Percentiles rank a stretch among this genome's conserved stretches.
Evolutionary conservation across 768 basidiomycete species (phyloP).

Genomic region (Plicaturopsis crispa): DNA sequence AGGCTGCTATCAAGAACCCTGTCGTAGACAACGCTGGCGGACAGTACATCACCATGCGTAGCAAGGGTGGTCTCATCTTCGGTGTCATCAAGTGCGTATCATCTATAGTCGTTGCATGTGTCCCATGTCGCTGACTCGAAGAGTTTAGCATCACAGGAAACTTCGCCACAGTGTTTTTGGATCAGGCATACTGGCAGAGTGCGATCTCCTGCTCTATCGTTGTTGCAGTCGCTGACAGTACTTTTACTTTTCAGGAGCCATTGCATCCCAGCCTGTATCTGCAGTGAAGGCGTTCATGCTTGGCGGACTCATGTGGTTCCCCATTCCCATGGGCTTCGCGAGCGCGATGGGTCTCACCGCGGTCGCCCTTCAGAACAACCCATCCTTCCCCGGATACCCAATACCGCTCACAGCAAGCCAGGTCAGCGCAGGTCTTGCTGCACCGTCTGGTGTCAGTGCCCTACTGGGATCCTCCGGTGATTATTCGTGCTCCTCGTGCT

Average conservation of each 20-base stretch:
- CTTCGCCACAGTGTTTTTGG: slow-evolving; percentile 58
- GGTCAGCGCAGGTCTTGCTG: too few relatives aligned
- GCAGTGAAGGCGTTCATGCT: slow-evolving; percentile 88
- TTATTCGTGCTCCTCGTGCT: too few relatives aligned
- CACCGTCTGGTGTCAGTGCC: too few relatives aligned
- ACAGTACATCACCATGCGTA: slow-evolving; percentile 77
- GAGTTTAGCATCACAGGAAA: slow-evolving; percentile 82
- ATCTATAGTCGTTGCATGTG: too few relatives aligned
- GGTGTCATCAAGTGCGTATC: slow-evolving; percentile 90
- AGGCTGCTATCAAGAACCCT: slow-evolving; percentile 45
- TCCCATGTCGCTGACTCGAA: too few relatives aligned
- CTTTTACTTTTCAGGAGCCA: too few relatives aligned
- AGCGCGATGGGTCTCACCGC: slow-evolving; percentile 85
- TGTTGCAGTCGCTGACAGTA: too few relatives aligned
- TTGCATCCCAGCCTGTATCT: slow-evolving; percentile 74
- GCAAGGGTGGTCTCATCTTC: slow-evolving; percentile 72
- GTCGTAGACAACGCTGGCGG: slow-evolving; percentile 80
- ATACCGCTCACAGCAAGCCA: slow-evolving; percentile 33
- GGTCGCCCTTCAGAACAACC: slow-evolving; percentile 56
- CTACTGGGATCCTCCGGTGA: too few relatives aligned
- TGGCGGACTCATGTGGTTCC: slow-evolving; percentile 89
- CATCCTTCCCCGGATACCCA: too few relatives aligned
- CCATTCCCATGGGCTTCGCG: slow-evolving; percentile 81
- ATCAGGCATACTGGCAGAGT: slow-evolving; percentile 83
- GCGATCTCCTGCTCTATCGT: too few relatives aligned